These are phyloP conservation scores for Aspergillus calidoustus DNA, from an alignment of 2,329 filamentous ascomycete species.

Conservation along the genomic window DNA sequence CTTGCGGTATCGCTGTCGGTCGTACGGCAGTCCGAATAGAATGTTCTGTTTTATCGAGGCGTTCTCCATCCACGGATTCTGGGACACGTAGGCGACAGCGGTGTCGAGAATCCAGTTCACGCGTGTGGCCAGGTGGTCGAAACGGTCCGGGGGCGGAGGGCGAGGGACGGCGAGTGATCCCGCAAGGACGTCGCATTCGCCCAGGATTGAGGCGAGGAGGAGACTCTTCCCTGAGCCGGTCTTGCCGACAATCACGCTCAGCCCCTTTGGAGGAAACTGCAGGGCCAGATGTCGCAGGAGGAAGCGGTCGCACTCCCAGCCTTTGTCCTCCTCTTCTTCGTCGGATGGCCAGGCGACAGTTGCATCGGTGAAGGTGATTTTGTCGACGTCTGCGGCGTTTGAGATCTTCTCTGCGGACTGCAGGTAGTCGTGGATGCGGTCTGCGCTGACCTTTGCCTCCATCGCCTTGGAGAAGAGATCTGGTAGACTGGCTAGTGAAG, in stretches of 20 bases:
- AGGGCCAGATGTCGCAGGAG: slow-evolving; percentile 67
- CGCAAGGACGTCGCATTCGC: slow-evolving; percentile 70
- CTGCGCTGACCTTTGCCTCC: slow-evolving; percentile 74
- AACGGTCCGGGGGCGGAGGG: slow-evolving; percentile 60
- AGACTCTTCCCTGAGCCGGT: slow-evolving; percentile 79
- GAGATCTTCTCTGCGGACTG: slow-evolving; percentile 67
- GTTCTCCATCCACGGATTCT: slow-evolving; percentile 86
- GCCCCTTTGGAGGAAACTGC: slow-evolving; percentile 70
- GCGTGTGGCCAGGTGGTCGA: slow-evolving; percentile 65
- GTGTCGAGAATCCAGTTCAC: slow-evolving; percentile 72
- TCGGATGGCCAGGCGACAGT: slow-evolving; percentile 76
- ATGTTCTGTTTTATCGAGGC: slow-evolving; percentile 79
- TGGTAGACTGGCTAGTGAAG: slow-evolving; percentile 71
- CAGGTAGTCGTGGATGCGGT: slow-evolving; percentile 74
- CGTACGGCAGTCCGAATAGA: slow-evolving; percentile 72
- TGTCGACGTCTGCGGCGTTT: slow-evolving; percentile 57
- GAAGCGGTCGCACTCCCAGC: slow-evolving; percentile 53
- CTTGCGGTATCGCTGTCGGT: slow-evolving; percentile 70
- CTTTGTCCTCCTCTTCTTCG: slow-evolving; percentile 47
- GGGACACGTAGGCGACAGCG: slow-evolving; percentile 74
- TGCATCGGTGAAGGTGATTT: slow-evolving; percentile 68
- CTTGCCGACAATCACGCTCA: slow-evolving; percentile 77
- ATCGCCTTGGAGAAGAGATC: slow-evolving; percentile 72
- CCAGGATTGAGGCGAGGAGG: slow-evolving; percentile 72
- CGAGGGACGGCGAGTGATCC: slow-evolving; percentile 61